Evolutionary conservation across 345 rosid genomes (phyloP).

Genomic region (Sonneratia alba): DNA sequence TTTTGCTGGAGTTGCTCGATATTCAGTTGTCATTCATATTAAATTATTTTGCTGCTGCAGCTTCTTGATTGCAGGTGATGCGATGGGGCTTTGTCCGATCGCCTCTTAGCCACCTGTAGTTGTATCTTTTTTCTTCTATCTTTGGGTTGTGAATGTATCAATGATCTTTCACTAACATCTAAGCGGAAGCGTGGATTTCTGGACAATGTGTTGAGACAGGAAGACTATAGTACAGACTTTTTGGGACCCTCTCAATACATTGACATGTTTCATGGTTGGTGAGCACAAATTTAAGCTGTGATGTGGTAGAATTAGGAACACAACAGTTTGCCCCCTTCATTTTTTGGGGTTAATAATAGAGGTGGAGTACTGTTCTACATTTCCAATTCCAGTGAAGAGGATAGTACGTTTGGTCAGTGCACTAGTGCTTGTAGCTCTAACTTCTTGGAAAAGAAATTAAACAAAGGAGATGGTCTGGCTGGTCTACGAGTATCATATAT

Average conservation of each 20-base stretch:
- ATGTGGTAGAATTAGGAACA: too few species aligned
- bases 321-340: too few species aligned
- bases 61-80: constrained; percentile 8
- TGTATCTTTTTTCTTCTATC: background rate
- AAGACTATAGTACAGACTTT: background rate
- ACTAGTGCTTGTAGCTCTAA: too few species aligned
- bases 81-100: background rate
- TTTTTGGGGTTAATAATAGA: too few species aligned
- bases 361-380: too few species aligned
- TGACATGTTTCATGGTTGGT: background rate
- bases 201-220: background rate
- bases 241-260: background rate
- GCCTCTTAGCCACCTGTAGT: background rate
- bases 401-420: too few species aligned
- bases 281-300: too few species aligned
- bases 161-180: background rate
- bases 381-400: too few species aligned
- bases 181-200: background rate
- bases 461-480: too few species aligned
- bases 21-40: background rate
- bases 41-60: background rate
- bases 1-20: background rate
- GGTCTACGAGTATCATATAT: too few species aligned
- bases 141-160: background rate
- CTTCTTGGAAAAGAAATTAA: too few species aligned